Evolutionary conservation across 2,329 filamentous ascomycete species (phyloP).

Genomic region (Amauroascus niger): DNA sequence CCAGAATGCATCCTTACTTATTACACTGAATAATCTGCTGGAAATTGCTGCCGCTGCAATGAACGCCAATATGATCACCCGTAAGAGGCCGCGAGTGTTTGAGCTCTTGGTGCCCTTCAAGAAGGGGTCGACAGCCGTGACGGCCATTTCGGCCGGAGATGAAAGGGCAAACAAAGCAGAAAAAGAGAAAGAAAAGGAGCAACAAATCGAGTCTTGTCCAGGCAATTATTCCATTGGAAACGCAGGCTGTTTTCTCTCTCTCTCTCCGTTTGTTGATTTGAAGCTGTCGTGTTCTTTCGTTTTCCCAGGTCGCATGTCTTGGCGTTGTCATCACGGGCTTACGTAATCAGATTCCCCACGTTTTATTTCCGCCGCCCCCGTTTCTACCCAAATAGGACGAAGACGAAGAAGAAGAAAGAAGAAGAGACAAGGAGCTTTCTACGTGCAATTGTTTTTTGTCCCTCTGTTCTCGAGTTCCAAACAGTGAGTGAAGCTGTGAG

Average conservation of each 20-base stretch:
- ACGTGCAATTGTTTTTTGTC: no score
- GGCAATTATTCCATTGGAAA: not conserved
- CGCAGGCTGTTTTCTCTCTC: not conserved
- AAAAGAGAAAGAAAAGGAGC: slow-evolving; percentile 23
- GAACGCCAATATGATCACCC: slow-evolving; percentile 78
- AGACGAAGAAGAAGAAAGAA: no score
- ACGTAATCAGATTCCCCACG: not conserved
- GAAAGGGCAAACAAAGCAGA: slow-evolving; percentile 27
- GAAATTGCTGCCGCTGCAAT: slow-evolving; percentile 87
- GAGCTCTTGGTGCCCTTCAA: slow-evolving; percentile 68
- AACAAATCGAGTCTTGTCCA: slow-evolving; percentile 2
- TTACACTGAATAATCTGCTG: slow-evolving; percentile 94
- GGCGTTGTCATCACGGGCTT: slow-evolving; percentile 2
- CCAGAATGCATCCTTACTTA: slow-evolving; percentile 57
- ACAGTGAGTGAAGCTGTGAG: not conserved
- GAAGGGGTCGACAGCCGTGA: slow-evolving; percentile 46
- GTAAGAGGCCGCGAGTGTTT: slow-evolving; percentile 74
- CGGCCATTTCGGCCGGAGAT: slow-evolving; percentile 16
- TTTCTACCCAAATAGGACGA: no score
- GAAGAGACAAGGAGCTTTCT: no score
- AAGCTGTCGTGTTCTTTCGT: slow-evolving; percentile 11
- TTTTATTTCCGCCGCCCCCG: no score
- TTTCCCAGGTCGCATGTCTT: not conserved
- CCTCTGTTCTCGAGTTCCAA: no score
- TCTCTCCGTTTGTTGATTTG: not conserved